Percentiles rank a stretch among this genome's conserved stretches.
phyloP scores from a whole-genome alignment of 345 rosid genomes.

The Durio zibethinus region DNA sequence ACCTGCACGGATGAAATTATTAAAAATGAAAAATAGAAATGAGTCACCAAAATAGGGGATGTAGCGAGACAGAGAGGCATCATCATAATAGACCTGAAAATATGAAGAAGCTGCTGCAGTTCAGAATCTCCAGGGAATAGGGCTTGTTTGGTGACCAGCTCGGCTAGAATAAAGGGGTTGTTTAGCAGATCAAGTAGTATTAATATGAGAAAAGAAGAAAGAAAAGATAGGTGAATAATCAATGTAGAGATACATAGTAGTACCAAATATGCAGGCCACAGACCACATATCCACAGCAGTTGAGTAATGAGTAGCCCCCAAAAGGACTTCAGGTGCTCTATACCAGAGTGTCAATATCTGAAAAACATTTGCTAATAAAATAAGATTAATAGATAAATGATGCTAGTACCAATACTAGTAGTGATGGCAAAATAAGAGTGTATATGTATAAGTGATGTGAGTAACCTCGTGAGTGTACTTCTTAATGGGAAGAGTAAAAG shows the following conservation, averaged over 20 bases:
- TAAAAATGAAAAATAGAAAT: background rate
- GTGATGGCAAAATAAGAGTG: background rate
- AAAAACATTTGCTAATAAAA: background rate
- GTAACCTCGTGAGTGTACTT: slow-evolving; percentile 93
- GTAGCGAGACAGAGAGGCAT: background rate
- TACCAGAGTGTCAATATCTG: slow-evolving; percentile 96
- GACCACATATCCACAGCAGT: slow-evolving; percentile 97
- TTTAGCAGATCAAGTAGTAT: background rate
- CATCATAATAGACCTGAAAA: slow-evolving; percentile 56
- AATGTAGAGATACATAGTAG: background rate
- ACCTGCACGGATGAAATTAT: slow-evolving; percentile 34
- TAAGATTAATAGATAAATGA: background rate
- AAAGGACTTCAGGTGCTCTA: slow-evolving; percentile 94
- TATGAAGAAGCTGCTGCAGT: slow-evolving; percentile 90
- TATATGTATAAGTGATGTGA: background rate
- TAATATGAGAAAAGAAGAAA: background rate
- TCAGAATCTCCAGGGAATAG: slow-evolving; percentile 94
- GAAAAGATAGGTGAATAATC: background rate
- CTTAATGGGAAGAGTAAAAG: slow-evolving; percentile 86
- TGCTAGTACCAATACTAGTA: background rate
- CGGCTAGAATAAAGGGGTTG: slow-evolving; percentile 39
- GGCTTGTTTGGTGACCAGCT: slow-evolving; percentile 79
- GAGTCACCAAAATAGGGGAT: background rate
- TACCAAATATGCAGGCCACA: slow-evolving; percentile 93
- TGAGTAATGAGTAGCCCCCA: slow-evolving; percentile 95